Conservation (phyloP, 176 grass and related monocot genomes). For the Canna indica region DNA sequence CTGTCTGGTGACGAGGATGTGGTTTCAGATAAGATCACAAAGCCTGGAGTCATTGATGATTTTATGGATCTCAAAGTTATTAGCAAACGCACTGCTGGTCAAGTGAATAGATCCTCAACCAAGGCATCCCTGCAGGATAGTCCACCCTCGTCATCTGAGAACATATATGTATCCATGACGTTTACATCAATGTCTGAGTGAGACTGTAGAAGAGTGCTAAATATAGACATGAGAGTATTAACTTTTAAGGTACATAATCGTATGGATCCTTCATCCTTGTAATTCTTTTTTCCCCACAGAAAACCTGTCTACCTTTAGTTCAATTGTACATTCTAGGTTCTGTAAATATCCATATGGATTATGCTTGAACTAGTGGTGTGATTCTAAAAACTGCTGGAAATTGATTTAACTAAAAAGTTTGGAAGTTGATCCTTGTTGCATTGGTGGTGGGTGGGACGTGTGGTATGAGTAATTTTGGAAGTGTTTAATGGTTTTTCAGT, state of each 20-base stretch:
- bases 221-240: neutral
- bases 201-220: neutral
- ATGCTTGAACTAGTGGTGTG: neutral
- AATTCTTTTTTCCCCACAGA: neutral
- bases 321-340: neutral
- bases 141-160: neutral
- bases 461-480: no score
- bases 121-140: constrained; percentile 10
- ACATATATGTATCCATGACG: neutral
- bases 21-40: constrained; percentile 40
- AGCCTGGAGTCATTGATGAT: constrained; percentile 48
- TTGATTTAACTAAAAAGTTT: neutral
- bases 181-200: neutral
- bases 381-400: no score
- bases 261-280: neutral
- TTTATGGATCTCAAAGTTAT: constrained; percentile 42
- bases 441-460: no score
- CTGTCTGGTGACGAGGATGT: constrained; percentile 51
- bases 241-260: neutral
- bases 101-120: neutral
- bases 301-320: neutral
- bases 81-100: constrained; percentile 6
- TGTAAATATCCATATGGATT: neutral
- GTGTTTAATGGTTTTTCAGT: no score
- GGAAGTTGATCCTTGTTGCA: no score